Evolutionary conservation across 768 basidiomycete species (phyloP).

Genomic region (Suillus fuscotomentosus): DNA sequence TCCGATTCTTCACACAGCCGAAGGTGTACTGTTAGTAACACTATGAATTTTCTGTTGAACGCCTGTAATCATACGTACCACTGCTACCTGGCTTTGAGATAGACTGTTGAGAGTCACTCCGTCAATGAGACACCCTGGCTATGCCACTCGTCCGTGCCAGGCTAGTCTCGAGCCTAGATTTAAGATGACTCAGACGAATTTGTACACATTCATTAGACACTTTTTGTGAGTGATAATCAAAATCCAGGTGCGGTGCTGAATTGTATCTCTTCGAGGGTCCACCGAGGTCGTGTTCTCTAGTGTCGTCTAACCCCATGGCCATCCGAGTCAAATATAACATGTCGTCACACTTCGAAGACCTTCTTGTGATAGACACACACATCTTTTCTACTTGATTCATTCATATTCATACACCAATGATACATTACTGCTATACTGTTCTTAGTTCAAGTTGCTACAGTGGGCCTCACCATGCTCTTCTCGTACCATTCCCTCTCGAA

Average conservation of each 20-base stretch:
- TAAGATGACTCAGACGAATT: no score
- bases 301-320: no score
- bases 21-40: no score
- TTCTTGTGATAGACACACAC: background rate
- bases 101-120: no score
- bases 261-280: background rate
- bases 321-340: no score
- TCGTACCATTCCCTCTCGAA: constrained; percentile 38
- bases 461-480: constrained; percentile 6
- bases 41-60: no score
- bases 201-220: background rate
- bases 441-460: background rate
- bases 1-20: no score
- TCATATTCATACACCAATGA: background rate
- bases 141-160: no score
- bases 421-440: background rate
- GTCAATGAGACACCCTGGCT: no score
- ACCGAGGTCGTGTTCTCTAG: background rate
- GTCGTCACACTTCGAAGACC: background rate
- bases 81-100: no score
- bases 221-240: background rate
- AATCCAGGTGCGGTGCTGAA: background rate
- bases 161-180: no score
- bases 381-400: background rate
- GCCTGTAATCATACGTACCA: no score